Base-by-base conservation (phyloP, 192 early-diverging fungal species). In the Mortierella hygrophila region DNA sequence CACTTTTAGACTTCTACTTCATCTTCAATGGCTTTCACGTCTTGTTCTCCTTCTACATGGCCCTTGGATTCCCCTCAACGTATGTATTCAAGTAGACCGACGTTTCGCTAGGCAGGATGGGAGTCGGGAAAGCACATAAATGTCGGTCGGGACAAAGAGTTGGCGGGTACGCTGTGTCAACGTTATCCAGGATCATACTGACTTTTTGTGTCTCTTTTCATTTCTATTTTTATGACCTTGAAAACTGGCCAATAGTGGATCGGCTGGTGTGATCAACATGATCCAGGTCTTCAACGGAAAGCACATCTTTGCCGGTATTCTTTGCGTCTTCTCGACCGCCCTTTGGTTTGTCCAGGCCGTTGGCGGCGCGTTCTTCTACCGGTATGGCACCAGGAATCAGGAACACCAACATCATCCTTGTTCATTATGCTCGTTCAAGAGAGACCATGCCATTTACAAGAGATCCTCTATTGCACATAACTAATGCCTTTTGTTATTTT, bases 11-110 rank as follows among this genome's bases (percentile, higher is more conserved):
- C 82, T 88, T 96, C 71, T 97, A 93, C 89, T 94, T 97, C 79
- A 83, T 97, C 46, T 97, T 97, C 82, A 93, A 94, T 84, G 97
- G 97, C 60, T 92, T 96, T 81, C 97, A 97, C 82, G 91, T 96
- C 70, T 81, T 94, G 68, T 96, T 95, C 82, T 89, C 94, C 6
- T 91, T 93, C 57, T 97, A 97, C 90, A 97, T 96, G 96, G 93
- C 94, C 6, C 92, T 96, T 74, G 97, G 97, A 49, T 94, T 97
- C 81, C 95, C 95, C 5, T 93, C 93, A 44, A 94, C 94, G 91
- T 92, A 92, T 85, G 91, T 82, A 60, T 69, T 18, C 38, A 3
- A 40, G 3, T 29, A 18, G 7, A 60, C 32, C 26, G 4, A 65
- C n/a, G 29, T 35, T 65, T 15, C 11, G n/a, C 26, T 65, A 52